phyloP scores from a whole-genome alignment of 108 stramenopile species.

The Fistulifera solaris region DNA sequence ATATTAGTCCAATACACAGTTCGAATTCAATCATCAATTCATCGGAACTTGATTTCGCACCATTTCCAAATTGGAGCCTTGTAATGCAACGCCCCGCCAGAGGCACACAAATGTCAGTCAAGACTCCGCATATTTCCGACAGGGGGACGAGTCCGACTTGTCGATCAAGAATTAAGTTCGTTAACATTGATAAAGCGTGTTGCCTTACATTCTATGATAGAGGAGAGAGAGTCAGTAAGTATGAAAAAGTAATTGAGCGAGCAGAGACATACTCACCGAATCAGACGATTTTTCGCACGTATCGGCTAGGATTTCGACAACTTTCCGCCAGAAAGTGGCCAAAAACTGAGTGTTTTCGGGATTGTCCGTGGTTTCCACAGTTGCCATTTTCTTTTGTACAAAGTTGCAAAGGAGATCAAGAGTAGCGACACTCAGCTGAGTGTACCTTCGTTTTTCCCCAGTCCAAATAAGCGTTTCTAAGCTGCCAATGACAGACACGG shows the following conservation, averaged over 20 bases:
- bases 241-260: background rate
- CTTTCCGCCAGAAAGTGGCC: slow-evolving; percentile 42
- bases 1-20: slow-evolving; percentile 68
- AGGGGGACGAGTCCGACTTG: slow-evolving; percentile 43
- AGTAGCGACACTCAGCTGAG: slow-evolving; percentile 72
- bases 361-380: slow-evolving; percentile 5
- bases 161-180: slow-evolving; percentile 70
- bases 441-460: slow-evolving; percentile 51
- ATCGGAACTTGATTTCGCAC: slow-evolving; percentile 19
- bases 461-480: slow-evolving; percentile 47
- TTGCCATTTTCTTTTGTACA: slow-evolving; percentile 4
- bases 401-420: slow-evolving; percentile 67
- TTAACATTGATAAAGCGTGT: slow-evolving; percentile 71
- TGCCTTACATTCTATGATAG: slow-evolving; percentile 55
- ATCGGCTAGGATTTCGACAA: slow-evolving; percentile 54
- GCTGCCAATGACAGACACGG: slow-evolving; percentile 27
- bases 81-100: slow-evolving; percentile 55
- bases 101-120: slow-evolving; percentile 55
- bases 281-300: slow-evolving; percentile 49
- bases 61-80: slow-evolving; percentile 24
- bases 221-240: slow-evolving; percentile 5
- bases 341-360: slow-evolving; percentile 28
- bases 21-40: slow-evolving; percentile 70
- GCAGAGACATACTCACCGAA: slow-evolving; percentile 38
- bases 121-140: slow-evolving; percentile 30